These are phyloP conservation scores for Naegleria fowleri DNA, from an alignment of 208 protist genomes.

Conservation along the genomic window DNA sequence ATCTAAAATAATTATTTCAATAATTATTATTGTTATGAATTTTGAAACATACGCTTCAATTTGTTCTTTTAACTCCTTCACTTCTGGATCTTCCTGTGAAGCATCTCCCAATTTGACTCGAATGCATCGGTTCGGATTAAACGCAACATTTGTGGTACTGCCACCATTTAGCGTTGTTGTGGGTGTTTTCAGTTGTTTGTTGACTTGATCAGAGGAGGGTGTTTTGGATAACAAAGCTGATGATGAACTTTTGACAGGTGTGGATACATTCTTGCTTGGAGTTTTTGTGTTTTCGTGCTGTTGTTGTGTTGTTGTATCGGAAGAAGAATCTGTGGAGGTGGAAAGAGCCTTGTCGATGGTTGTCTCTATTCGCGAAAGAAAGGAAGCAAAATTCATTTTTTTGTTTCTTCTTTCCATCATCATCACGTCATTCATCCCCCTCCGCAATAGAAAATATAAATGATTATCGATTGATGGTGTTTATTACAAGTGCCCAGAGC, in stretches of 20 bases:
- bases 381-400: constrained; percentile 6
- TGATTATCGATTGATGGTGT: too few relatives aligned
- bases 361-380: neutral
- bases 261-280: neutral
- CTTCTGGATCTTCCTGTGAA: neutral
- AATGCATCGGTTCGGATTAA: neutral
- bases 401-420: neutral
- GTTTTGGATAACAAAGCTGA: neutral
- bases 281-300: neutral
- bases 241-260: neutral
- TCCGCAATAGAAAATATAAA: too few relatives aligned
- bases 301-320: neutral
- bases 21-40: neutral
- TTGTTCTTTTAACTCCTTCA: neutral
- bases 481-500: too few relatives aligned
- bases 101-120: neutral
- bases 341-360: neutral
- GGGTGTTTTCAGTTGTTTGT: neutral
- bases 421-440: too few relatives aligned
- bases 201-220: neutral
- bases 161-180: neutral
- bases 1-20: neutral
- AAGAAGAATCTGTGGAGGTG: neutral
- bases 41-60: neutral
- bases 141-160: neutral